phyloP scores from a whole-genome alignment of 2,329 filamentous ascomycete species.

The Colletotrichum eleusines region DNA sequence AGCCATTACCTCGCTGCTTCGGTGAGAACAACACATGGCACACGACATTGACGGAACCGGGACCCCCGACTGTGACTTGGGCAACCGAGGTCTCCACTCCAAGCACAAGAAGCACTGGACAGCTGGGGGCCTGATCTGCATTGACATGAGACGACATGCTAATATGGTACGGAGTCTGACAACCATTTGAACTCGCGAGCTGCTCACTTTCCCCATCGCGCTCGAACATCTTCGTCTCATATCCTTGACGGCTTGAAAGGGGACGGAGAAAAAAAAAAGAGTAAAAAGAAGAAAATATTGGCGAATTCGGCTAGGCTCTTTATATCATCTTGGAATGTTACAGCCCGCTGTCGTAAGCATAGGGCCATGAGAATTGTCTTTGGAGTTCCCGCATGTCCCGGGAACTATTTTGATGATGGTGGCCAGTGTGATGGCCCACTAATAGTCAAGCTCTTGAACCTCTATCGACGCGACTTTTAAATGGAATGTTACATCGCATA shows the following conservation, averaged over 20 bases:
- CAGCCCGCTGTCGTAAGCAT: neutral
- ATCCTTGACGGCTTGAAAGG: neutral
- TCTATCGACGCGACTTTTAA: conserved; percentile 1
- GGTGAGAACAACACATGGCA: neutral
- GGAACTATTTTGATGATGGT: neutral
- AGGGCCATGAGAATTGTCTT: neutral
- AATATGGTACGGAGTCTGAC: neutral
- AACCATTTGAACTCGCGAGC: neutral
- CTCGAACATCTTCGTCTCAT: conserved; percentile 34
- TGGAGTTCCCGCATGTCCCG: neutral
- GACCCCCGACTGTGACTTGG: conserved; percentile 7
- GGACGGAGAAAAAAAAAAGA: neutral
- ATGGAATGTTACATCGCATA: conserved; percentile 22
- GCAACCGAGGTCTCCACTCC: conserved; percentile 15
- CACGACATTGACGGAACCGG: neutral
- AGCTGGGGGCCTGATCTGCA: conserved; percentile 23
- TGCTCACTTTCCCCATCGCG: conserved; percentile 17
- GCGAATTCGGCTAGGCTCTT: neutral
- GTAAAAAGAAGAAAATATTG: neutral
- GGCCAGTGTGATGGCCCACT: neutral
- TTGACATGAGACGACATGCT: conserved; percentile 38
- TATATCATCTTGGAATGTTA: neutral
- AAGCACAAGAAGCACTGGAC: conserved; percentile 24
- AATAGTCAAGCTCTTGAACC: neutral
- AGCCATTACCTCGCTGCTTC: conserved; percentile 6